These are phyloP conservation scores for Malus hybrid DNA, from an alignment of 331 rosid species.

Conservation along the genomic window DNA sequence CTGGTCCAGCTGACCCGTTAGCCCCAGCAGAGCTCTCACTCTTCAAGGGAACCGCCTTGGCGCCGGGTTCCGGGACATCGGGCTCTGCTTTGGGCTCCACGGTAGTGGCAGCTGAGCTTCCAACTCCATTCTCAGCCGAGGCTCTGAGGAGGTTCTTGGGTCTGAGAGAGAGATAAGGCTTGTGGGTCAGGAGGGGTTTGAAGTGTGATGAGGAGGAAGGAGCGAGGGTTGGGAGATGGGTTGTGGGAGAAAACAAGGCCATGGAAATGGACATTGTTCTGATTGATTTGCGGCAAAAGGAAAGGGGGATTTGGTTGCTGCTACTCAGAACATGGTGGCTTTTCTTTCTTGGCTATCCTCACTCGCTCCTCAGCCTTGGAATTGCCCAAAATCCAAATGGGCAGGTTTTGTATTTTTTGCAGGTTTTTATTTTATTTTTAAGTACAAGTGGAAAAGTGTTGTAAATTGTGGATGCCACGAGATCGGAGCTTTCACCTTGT, in stretches of 20 bases:
- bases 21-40: constrained; percentile 25
- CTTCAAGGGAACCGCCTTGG: constrained; percentile 14
- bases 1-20: constrained; percentile 46
- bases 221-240: constrained; percentile 33
- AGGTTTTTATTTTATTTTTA: neutral
- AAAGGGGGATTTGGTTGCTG: neutral
- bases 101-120: constrained; percentile 28
- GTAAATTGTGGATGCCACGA: no score
- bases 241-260: constrained; percentile 67
- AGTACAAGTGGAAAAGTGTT: no score
- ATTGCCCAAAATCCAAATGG: neutral
- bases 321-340: constrained; percentile 17
- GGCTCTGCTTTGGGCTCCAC: constrained; percentile 26
- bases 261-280: constrained; percentile 49
- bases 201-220: constrained; percentile 26
- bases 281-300: neutral
- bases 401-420: neutral
- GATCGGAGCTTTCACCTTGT: no score
- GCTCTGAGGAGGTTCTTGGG: constrained; percentile 34
- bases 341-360: constrained; percentile 14
- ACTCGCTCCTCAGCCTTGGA: constrained; percentile 25
- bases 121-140: constrained; percentile 51
- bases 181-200: constrained; percentile 32
- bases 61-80: constrained; percentile 25
- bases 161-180: constrained; percentile 27